phyloP scores from a whole-genome alignment of 768 basidiomycete genomes.

The Boletus rufocinnamomeus region DNA sequence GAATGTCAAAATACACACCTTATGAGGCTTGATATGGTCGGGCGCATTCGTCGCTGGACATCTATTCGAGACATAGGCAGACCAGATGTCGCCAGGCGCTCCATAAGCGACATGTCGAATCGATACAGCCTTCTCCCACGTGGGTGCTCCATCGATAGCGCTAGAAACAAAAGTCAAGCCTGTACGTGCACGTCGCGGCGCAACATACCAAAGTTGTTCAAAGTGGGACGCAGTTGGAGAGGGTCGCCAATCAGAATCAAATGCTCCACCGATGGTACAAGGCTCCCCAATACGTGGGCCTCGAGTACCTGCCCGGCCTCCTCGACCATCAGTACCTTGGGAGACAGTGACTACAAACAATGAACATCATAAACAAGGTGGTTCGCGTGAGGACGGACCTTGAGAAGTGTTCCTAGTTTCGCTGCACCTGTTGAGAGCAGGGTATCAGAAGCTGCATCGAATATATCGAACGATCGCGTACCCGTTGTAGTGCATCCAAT shows the following conservation, averaged over 20 bases:
- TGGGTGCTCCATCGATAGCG: constrained; percentile 67
- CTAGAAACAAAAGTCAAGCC: constrained; percentile 36
- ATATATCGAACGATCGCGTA: constrained; percentile 23
- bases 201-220: constrained; percentile 60
- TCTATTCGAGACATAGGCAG: constrained; percentile 69
- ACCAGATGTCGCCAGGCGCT: constrained; percentile 59
- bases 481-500: constrained; percentile 81
- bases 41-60: constrained; percentile 77
- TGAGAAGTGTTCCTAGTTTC: constrained; percentile 58
- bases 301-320: constrained; percentile 85
- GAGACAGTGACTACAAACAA: constrained; percentile 49
- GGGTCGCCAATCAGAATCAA: constrained; percentile 84
- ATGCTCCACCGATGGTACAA: constrained; percentile 69
- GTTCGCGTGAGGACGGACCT: constrained; percentile 37
- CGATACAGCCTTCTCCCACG: constrained; percentile 55
- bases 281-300: constrained; percentile 66
- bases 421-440: constrained; percentile 54
- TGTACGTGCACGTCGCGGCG: not conserved
- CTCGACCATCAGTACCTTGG: constrained; percentile 69
- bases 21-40: constrained; percentile 58
- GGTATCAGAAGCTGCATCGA: not conserved
- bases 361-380: not conserved
- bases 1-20: constrained; percentile 6
- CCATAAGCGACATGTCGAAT: constrained; percentile 78
- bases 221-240: constrained; percentile 66